Evolutionary conservation across 106 monocot species (phyloP), one percentile per base, ranked within the genome.

Genomic region (Acanthochlamys bracteata): DNA sequence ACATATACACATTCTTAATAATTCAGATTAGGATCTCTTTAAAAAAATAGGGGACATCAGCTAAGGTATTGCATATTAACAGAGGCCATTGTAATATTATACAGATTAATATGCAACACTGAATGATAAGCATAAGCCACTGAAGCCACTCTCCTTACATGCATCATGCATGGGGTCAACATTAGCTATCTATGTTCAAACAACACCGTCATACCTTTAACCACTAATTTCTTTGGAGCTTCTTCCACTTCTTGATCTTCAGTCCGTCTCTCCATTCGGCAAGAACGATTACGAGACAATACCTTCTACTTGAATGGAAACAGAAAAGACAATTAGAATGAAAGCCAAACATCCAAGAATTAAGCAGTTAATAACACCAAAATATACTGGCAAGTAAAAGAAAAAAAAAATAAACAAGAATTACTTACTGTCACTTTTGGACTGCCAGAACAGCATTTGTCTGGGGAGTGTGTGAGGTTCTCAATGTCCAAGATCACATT

Each of bases 221-320:
- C 67, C 16, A 80, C 11, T 25, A 91, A 65, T 63, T 85, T 88
- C 73, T 83, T 88, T 6, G 75, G 53, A 27, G 67, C 61, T 58
- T 89, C 89, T 54, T 89, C 82, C 49, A 55, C 24, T 51, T 89
- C 82, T 53, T 76, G 69, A 20, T 89, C 84, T 53, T 84, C 89
- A 25, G 70, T 55, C 43, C 79, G 74, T 57, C 76, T 90, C 19
- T 95, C 94, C 72, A 80, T 72, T 26, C 80, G 77, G 55, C 59
- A 80, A 20, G 88, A 91, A 25, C 91, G 78, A 58, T 96, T 96
- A 15, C 96, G 87, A 49, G 88, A 83, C 27, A 91, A 84, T 33
- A 74, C 83, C 71, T 88, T 88, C 96, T 96, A 72, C 45, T 75
- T n/a, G n/a, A n/a, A n/a, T n/a, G n/a, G n/a, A n/a, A n/a, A n/a